Evolutionary conservation across 768 basidiomycete genomes (phyloP), one percentile per base, ranked within the genome.

Genomic region (Phanerodontia chrysosporium): DNA sequence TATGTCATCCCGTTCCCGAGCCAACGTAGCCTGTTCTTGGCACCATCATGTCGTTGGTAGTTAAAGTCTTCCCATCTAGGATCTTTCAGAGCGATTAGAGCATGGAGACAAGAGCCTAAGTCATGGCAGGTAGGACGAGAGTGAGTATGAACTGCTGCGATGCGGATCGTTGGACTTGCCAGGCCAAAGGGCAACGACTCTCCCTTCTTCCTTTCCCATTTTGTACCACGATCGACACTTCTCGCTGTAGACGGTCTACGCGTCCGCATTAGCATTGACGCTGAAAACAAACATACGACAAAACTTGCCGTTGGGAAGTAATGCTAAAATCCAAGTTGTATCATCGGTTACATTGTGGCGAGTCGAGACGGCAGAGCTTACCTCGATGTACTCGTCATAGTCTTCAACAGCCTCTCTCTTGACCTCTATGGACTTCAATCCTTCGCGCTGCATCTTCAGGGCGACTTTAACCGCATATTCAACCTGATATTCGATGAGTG

Each of bases 161-260:
- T 46, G 25, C 22, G 21, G 13, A 46, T 22, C 12, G 12, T n/a
- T 3, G 32, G 2, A 51, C 72, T 35, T 65, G 82, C 83, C 83
- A 18, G 85, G 85, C 83, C 83, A 87, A 7, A 87, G 72, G 0
- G 75, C 83, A 24, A 78, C 77, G 8, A 86, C 72, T 1, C 81
- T 77, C 1, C 85, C 84, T 68, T 83, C 81, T 61, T 80, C 79
- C 61, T 79, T 80, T 4, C 83, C 84, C 44, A 71, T 74, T 65
- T 86, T 86, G 65, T 86, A 87, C 85, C 86, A 88, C 30, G 83
- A 83, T 14, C 78, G 72, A 62, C 84, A 86, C 61, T 80, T 80
- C 49, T 78, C 75, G 36, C 78, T 76, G 66, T 80, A 86, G 2
- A 86, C 83, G 3, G 83, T 85, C 81, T 84, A 55, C 8, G 9